Percentiles rank a stretch among this genome's conserved stretches.
phyloP scores from a whole-genome alignment of 768 basidiomycete species.

The Galerina sulciceps region DNA sequence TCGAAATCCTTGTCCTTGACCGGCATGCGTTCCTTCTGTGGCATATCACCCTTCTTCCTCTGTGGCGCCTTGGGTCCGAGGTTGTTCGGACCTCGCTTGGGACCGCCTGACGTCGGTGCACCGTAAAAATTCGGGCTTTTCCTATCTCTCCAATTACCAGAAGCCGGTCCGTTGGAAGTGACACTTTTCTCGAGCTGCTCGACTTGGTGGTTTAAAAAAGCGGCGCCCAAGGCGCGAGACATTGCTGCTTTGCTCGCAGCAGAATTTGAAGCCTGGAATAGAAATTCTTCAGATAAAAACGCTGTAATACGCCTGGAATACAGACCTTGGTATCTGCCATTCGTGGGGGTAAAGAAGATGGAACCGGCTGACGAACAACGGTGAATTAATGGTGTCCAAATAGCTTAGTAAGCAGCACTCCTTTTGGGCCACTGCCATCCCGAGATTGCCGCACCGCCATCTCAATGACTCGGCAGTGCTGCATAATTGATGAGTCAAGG shows the following conservation, averaged over 20 bases:
- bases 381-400: too few species aligned
- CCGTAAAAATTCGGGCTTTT: conserved; percentile 23
- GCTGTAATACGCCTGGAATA: not conserved
- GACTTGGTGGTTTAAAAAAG: conserved; percentile 86
- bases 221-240: conserved; percentile 86
- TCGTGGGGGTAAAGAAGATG: not conserved
- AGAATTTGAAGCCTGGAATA: conserved; percentile 23
- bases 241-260: conserved; percentile 70
- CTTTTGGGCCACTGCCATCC: too few species aligned
- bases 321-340: conserved; percentile 39
- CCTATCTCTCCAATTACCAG: conserved; percentile 67
- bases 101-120: conserved; percentile 19
- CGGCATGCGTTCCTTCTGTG: conserved; percentile 8
- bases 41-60: conserved; percentile 29
- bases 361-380: too few species aligned
- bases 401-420: too few species aligned
- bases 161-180: conserved; percentile 46
- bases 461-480: too few species aligned
- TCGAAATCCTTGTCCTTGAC: conserved; percentile 24
- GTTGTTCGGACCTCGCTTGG: conserved; percentile 36
- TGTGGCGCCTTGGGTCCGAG: conserved; percentile 35
- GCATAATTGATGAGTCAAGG: too few species aligned
- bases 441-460: too few species aligned
- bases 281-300: not conserved
- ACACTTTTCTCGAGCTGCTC: conserved; percentile 86